Conservation (phyloP, 1,139 yeast genomes). For the Arxiozyma heterogenica region DNA sequence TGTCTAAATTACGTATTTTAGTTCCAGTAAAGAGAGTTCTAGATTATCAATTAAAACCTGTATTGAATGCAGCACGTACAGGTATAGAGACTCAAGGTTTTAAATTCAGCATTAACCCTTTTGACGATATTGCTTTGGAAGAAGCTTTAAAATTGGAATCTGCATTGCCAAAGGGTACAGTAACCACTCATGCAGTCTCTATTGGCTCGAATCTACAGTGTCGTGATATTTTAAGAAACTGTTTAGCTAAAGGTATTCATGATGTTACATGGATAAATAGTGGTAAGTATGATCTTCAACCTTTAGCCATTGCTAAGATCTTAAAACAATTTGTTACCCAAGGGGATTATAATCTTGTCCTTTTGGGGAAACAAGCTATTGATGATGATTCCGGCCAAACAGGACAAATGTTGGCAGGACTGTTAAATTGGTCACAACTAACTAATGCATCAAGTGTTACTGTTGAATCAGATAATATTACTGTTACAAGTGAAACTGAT, state of each 20-base stretch:
- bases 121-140: slow-evolving; percentile 93
- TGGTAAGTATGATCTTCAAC: slow-evolving; percentile 46
- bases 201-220: slow-evolving; percentile 74
- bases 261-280: slow-evolving; percentile 76
- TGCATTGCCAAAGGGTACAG: slow-evolving; percentile 60
- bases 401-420: slow-evolving; percentile 95
- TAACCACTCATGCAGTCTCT: slow-evolving; percentile 81
- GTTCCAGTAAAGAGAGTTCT: slow-evolving; percentile 94
- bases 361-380: slow-evolving; percentile 92
- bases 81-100: slow-evolving; percentile 88
- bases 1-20: slow-evolving; percentile 36
- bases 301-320: slow-evolving; percentile 83
- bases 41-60: slow-evolving; percentile 87
- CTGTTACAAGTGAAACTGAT: slow-evolving; percentile 85
- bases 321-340: slow-evolving; percentile 64
- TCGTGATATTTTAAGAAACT: slow-evolving; percentile 79
- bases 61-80: slow-evolving; percentile 77
- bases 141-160: slow-evolving; percentile 80
- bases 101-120: slow-evolving; percentile 90
- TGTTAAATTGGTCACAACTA: slow-evolving; percentile 95
- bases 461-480: slow-evolving; percentile 42
- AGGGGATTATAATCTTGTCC: slow-evolving; percentile 64
- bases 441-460: slow-evolving; percentile 89
- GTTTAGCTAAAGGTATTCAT: slow-evolving; percentile 93
- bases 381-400: slow-evolving; percentile 94